A percentile compares a stretch with the other conserved stretches of the same genome.
These are phyloP conservation scores for Colletotrichum endophyticum DNA, from an alignment of 2,329 filamentous ascomycete species.

Conservation along the genomic window DNA sequence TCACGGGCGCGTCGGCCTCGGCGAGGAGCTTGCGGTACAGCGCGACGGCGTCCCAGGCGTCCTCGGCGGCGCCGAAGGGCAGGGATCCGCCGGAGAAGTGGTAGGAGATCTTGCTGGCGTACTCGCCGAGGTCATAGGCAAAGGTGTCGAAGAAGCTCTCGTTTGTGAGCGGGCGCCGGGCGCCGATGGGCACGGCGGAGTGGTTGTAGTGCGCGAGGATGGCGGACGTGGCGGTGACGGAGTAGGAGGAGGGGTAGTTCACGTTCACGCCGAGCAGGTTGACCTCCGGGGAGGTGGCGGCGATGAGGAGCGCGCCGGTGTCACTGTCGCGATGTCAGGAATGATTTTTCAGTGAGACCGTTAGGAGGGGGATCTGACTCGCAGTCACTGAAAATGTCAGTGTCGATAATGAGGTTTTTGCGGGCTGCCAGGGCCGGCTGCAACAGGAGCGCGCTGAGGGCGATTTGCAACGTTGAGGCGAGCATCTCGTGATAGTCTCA, in stretches of 20 bases:
- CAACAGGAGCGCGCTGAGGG: neutral
- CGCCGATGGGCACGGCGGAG: conserved; percentile 38
- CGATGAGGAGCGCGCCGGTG: conserved; percentile 45
- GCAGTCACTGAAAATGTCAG: conserved; percentile 51
- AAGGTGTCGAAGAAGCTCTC: conserved; percentile 48
- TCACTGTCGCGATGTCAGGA: conserved; percentile 33
- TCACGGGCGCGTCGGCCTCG: conserved; percentile 46
- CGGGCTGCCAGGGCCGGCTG: neutral
- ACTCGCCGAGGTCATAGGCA: conserved; percentile 45
- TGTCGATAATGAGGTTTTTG: conserved; percentile 50
- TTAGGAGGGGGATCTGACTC: conserved; percentile 36
- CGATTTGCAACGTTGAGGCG: neutral
- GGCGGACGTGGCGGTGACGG: conserved; percentile 42
- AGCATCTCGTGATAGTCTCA: neutral
- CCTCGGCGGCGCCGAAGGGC: conserved; percentile 34
- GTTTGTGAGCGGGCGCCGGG: conserved; percentile 43
- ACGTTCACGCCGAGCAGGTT: conserved; percentile 46
- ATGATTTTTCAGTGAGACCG: neutral
- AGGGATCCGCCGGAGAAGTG: conserved; percentile 42
- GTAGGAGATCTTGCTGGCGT: conserved; percentile 49
- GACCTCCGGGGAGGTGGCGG: conserved; percentile 37
- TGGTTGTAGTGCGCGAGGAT: conserved; percentile 47
- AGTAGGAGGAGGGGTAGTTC: conserved; percentile 46
- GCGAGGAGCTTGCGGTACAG: conserved; percentile 50
- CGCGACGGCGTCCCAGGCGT: conserved; percentile 44